Conservation (phyloP, 108 stramenopile genomes). For the Nitzschia sp. region DNA sequence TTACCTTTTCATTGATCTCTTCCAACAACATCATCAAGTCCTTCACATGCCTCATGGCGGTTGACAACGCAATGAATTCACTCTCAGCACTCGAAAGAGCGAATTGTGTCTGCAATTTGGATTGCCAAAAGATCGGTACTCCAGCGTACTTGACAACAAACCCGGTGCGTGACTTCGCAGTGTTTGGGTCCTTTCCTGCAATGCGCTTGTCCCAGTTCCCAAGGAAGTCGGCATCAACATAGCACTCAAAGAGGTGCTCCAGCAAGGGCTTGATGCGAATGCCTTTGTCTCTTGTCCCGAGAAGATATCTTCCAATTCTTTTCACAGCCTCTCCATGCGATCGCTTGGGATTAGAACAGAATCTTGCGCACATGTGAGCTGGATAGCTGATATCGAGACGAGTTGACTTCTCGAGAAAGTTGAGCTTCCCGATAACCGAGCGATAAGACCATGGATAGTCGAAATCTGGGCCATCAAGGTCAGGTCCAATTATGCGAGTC, state of each 20-base stretch:
- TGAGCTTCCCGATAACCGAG: conserved; percentile 35
- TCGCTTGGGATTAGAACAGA: conserved; percentile 17
- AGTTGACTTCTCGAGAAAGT: conserved; percentile 27
- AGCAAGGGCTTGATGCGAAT: conserved; percentile 22
- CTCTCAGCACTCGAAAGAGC: conserved; percentile 45
- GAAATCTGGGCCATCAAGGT: neutral
- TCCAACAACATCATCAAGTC: neutral
- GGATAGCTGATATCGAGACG: conserved; percentile 36
- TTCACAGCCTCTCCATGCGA: conserved; percentile 38
- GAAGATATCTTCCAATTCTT: conserved; percentile 42
- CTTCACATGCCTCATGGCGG: conserved; percentile 1
- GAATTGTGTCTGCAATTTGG: conserved; percentile 34
- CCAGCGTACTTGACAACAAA: conserved; percentile 28
- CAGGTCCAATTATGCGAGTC: neutral
- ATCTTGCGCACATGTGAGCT: conserved; percentile 30
- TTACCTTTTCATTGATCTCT: neutral
- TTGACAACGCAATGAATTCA: conserved; percentile 39
- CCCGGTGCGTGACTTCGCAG: conserved; percentile 32
- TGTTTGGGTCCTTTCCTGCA: conserved; percentile 14
- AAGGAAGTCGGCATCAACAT: conserved; percentile 7
- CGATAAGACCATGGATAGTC: neutral
- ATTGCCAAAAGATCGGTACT: conserved; percentile 39
- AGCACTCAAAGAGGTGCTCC: conserved; percentile 34
- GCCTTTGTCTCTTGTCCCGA: conserved; percentile 37
- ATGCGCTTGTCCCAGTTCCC: conserved; percentile 6